Evolutionary conservation across 2,329 filamentous ascomycete genomes (phyloP).

Genomic region (Dactylonectria estremocensis): DNA sequence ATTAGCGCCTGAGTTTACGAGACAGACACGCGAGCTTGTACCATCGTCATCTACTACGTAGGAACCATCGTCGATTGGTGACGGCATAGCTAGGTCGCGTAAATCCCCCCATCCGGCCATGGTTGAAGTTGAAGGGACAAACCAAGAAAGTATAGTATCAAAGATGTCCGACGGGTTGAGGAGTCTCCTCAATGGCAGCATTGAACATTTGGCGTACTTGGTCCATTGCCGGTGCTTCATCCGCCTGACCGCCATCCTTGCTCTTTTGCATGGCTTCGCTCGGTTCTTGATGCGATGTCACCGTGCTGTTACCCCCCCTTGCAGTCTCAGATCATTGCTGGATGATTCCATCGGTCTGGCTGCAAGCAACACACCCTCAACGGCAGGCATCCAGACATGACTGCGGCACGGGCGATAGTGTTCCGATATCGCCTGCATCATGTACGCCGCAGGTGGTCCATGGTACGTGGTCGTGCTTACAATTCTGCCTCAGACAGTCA

Average conservation of each 20-base stretch:
- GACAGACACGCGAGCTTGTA: slow-evolving; percentile 9
- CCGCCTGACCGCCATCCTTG: slow-evolving; percentile 6
- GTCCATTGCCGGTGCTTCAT: background rate
- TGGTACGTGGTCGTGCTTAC: background rate
- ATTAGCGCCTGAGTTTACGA: background rate
- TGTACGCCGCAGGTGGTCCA: slow-evolving; percentile 6
- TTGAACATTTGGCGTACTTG: background rate
- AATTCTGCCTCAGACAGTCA: slow-evolving; percentile 15
- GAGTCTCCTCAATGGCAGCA: background rate
- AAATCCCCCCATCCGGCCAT: background rate
- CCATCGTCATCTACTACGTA: background rate
- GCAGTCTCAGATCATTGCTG: slow-evolving; percentile 11
- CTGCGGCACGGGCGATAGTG: slow-evolving; percentile 14
- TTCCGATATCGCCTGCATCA: slow-evolving; percentile 13
- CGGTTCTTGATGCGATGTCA: slow-evolving; percentile 17
- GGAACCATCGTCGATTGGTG: background rate
- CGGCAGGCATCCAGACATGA: slow-evolving; percentile 9
- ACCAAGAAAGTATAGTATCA: background rate
- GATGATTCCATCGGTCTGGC: background rate
- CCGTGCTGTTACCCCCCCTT: slow-evolving; percentile 9
- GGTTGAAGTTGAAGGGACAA: background rate
- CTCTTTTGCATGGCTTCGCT: background rate
- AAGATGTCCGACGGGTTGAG: background rate
- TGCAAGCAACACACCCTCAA: slow-evolving; percentile 20
- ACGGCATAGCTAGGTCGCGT: background rate